Conservation (phyloP, 208 protist species). For the Leishmania lainsoni region DNA sequence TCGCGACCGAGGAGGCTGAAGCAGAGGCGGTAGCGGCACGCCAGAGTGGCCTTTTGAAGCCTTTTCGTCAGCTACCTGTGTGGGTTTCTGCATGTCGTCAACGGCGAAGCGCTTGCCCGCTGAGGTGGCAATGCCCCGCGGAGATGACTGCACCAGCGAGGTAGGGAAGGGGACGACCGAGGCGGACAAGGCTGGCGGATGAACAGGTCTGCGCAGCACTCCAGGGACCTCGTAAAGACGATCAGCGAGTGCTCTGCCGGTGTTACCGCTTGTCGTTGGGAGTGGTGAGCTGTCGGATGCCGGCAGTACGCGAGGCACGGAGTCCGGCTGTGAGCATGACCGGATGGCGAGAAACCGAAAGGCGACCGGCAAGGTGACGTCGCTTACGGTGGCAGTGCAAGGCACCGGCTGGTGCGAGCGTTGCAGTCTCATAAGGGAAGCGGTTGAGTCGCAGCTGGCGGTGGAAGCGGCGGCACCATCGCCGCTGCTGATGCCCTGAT, state of each 20-base stretch:
- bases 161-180: neutral
- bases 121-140: neutral
- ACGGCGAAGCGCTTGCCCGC: neutral
- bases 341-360: neutral
- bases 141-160: neutral
- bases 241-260: neutral
- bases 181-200: neutral
- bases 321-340: neutral
- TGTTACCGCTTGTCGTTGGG: neutral
- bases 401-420: neutral
- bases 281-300: neutral
- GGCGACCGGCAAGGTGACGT: neutral
- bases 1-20: neutral
- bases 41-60: neutral
- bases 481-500: neutral
- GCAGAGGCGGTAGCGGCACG: constrained; percentile 3
- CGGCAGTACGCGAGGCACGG: neutral
- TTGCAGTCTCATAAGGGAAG: neutral
- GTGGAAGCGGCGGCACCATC: too few relatives aligned
- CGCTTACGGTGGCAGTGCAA: neutral
- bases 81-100: neutral
- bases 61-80: neutral
- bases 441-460: neutral
- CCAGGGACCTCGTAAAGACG: neutral
- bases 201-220: neutral